Base-by-base conservation (phyloP, 352 stramenopile species). In the Globisporangium heterothallicum region DNA sequence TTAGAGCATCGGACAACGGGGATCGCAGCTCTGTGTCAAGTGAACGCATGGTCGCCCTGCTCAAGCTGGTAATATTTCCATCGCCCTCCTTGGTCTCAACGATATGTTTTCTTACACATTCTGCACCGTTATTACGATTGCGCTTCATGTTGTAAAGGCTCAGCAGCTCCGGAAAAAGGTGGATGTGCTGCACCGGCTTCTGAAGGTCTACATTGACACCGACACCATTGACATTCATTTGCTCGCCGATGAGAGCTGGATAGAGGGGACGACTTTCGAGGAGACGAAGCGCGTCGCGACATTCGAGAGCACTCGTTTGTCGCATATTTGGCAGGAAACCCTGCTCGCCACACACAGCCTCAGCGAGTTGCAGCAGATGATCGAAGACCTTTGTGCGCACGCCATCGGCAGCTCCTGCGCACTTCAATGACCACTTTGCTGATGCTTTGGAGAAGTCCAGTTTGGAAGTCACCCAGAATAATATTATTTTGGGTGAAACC, bases 381-480 rank as follows among this genome's bases (percentile, higher is more conserved):
- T 77, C 43, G 72, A 82, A 52, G 68, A 78, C n/a, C 49, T 49
- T n/a, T 70, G 60, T 14, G 68, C 72, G 49, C 59, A 59, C 9
- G 51, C 64, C 18, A 67, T 77, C 43, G 72, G 68, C 2, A 73
- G 54, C 24, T 64, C 51, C 8, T 82, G 72, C 19, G 68, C 66
- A 16, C 55, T 82, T 42, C 68, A 82, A 44, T 82, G 32, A 38
- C 12, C 16, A 13, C 16, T 3, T 8, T 10, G 29, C 10, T 34
- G 29, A 12, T 34, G 29, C 29, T 12, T 34, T 10, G 29, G 6
- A 12, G 29, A 34, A 6, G 10, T 34, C 6, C 6, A 34, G 29
- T 34, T 34, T 10, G 29, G 29, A 34, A 34, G 29, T 6, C 29
- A 12, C 10, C 29, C 29, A n/a, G n/a, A n/a, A n/a, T n/a, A n/a